These are phyloP conservation scores for Escallonia herrerae DNA, from an alignment of 129 eudicot genomes.

Conservation along the genomic window DNA sequence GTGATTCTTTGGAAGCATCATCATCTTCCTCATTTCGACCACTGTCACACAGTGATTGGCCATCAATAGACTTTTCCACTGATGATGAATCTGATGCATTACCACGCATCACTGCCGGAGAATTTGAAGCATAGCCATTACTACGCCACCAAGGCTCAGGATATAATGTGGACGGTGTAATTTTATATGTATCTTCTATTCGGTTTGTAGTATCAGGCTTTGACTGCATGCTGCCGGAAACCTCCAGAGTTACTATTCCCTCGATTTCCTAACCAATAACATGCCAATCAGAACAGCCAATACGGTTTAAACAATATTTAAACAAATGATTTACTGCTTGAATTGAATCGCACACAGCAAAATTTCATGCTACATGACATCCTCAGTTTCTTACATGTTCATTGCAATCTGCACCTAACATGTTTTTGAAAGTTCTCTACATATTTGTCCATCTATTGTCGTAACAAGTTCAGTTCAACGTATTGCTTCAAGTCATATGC, in stretches of 20 bases:
- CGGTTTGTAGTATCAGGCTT: slow-evolving; percentile 15
- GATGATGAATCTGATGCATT: slow-evolving; percentile 70
- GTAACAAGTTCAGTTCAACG: no score
- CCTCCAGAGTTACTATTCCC: slow-evolving; percentile 13
- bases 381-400: background rate
- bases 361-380: background rate
- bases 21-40: slow-evolving; percentile 62
- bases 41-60: slow-evolving; percentile 59
- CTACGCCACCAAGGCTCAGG: slow-evolving; percentile 37
- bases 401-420: no score
- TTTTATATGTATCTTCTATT: slow-evolving; percentile 18
- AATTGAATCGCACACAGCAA: background rate
- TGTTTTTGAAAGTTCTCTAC: no score
- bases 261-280: slow-evolving; percentile 1
- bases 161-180: slow-evolving; percentile 25
- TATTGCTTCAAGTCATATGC: no score
- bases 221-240: slow-evolving; percentile 30
- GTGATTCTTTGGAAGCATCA: slow-evolving; percentile 45
- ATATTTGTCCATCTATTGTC: no score
- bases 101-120: slow-evolving; percentile 33
- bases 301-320: background rate
- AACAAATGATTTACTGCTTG: background rate
- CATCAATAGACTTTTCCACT: slow-evolving; percentile 61
- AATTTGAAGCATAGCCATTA: slow-evolving; percentile 22
- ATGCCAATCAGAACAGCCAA: no score